Conservation (phyloP, 176 grass and related monocot genomes). For the Carex kokanica region DNA sequence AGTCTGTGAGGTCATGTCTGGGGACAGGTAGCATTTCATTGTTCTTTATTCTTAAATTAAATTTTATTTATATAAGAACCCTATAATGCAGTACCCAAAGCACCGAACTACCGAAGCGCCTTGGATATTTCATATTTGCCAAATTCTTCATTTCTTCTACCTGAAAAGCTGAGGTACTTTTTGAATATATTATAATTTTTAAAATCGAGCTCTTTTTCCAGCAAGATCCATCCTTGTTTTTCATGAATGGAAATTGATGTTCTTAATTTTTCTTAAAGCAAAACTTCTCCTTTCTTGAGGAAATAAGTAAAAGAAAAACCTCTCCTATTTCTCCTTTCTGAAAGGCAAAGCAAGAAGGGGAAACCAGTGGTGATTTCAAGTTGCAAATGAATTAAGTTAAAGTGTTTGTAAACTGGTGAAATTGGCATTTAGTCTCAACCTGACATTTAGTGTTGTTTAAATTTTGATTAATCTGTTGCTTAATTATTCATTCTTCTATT, state of each 20-base stretch:
- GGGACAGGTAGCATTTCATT: neutral
- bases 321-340: too few relatives aligned
- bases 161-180: neutral
- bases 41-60: neutral
- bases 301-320: neutral
- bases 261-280: neutral
- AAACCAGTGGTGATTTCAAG: neutral
- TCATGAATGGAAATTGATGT: too few relatives aligned
- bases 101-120: neutral
- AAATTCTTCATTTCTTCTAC: neutral
- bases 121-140: neutral
- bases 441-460: neutral
- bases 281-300: neutral
- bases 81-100: neutral
- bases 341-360: neutral
- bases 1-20: neutral
- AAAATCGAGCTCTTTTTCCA: neutral
- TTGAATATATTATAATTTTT: neutral
- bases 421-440: too few relatives aligned
- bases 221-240: too few relatives aligned
- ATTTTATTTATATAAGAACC: neutral
- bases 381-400: neutral
- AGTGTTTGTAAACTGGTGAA: neutral
- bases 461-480: neutral
- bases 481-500: neutral